Conservation (phyloP, 345 rosid genomes). For the Cardamine chenopodiifolia region DNA sequence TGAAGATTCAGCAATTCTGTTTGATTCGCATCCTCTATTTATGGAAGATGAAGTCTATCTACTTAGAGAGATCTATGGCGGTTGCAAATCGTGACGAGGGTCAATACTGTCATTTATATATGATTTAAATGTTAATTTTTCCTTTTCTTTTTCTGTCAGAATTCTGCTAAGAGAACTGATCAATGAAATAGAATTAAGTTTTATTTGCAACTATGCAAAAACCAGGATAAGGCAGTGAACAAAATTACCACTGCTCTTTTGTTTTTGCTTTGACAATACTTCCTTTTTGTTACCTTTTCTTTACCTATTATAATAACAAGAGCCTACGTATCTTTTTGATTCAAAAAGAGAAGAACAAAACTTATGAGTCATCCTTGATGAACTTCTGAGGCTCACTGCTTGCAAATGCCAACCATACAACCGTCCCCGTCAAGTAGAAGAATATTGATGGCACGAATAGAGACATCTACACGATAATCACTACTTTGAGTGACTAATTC, state of each 20-base stretch:
- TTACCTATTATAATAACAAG: constrained; percentile 32
- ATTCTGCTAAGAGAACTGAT: too few relatives aligned
- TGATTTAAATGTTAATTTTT: neutral
- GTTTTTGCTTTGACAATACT: constrained; percentile 12
- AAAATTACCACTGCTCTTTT: constrained; percentile 34
- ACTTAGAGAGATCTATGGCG: constrained; percentile 4
- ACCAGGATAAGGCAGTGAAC: constrained; percentile 33
- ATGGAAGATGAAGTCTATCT: neutral
- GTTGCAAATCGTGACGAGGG: constrained; percentile 25
- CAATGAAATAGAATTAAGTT: neutral
- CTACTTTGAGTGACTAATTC: neutral
- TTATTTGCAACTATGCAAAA: constrained; percentile 30
- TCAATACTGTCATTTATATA: neutral
- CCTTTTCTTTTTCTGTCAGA: neutral
- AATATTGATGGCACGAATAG: constrained; percentile 86
- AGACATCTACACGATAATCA: constrained; percentile 54
- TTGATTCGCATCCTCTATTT: constrained; percentile 30
- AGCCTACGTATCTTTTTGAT: neutral
- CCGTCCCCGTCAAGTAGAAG: constrained; percentile 89
- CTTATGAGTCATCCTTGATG: constrained; percentile 46
- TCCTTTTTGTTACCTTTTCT: neutral
- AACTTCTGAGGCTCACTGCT: constrained; percentile 87
- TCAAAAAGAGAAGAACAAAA: constrained; percentile 21
- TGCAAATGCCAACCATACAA: constrained; percentile 85
- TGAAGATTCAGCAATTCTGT: constrained; percentile 19